These are phyloP conservation scores for Elongisporangium undulatum DNA, from an alignment of 352 stramenopile species.

Conservation along the genomic window DNA sequence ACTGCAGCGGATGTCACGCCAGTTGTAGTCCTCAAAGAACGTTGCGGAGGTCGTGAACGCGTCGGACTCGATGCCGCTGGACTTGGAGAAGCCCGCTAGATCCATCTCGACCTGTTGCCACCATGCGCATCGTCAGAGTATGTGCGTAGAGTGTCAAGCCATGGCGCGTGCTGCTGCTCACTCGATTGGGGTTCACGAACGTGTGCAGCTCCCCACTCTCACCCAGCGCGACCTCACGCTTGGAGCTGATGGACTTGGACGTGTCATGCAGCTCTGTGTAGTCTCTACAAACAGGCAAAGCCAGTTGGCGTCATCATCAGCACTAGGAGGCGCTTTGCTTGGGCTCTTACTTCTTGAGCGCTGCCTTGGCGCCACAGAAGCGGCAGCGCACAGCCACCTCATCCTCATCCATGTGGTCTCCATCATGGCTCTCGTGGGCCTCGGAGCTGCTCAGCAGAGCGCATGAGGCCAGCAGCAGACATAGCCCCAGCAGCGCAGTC, in stretches of 20 bases:
- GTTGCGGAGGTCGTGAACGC: conserved; percentile 67
- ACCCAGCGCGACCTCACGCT: conserved; percentile 44
- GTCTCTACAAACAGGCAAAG: conserved; percentile 31
- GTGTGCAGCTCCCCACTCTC: conserved; percentile 57
- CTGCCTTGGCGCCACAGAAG: conserved; percentile 66
- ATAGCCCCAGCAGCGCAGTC: conserved; percentile 11
- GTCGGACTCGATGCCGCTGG: conserved; percentile 51
- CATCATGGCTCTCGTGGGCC: conserved; percentile 5
- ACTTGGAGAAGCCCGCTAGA: conserved; percentile 61
- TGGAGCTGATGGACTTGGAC: conserved; percentile 60
- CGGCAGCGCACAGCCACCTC: conserved; percentile 61
- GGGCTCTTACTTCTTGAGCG: conserved; percentile 46
- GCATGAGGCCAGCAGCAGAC: conserved; percentile 10
- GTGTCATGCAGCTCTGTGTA: conserved; percentile 68
- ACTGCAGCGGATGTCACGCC: conserved; percentile 64
- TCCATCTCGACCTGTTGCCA: conserved; percentile 66
- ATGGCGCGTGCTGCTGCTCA: no score
- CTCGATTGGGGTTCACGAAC: conserved; percentile 70
- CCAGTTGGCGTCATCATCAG: not conserved
- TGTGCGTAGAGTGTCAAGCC: not conserved
- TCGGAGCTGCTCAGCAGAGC: conserved; percentile 8
- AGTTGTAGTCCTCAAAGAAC: conserved; percentile 84
- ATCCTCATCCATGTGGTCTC: conserved; percentile 11
- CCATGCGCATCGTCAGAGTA: not conserved
- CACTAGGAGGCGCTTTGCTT: not conserved